A percentile compares a stretch with the other conserved stretches of the same genome.
phyloP scores from a whole-genome alignment of 345 rosid species.

The Rhodamnia argentea region DNA sequence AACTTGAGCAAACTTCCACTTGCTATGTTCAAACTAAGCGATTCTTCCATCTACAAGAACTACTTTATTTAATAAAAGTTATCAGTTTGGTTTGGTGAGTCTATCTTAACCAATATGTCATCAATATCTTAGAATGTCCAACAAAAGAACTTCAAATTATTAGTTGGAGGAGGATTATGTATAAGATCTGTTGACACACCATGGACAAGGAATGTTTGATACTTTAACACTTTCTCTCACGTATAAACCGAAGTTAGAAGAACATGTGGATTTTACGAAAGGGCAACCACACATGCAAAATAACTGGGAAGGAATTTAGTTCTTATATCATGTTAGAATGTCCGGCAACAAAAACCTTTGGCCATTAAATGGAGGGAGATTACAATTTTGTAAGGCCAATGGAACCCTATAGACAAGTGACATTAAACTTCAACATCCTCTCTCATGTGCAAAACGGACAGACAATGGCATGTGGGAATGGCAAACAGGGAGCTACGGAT shows the following conservation, averaged over 20 bases:
- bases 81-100: not conserved
- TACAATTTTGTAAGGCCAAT: not conserved
- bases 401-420: not conserved
- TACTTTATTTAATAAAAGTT: not conserved
- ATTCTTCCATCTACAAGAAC: not conserved
- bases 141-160: not conserved
- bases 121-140: not conserved
- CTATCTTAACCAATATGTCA: not conserved
- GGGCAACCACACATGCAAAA: not conserved
- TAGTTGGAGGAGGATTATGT: not conserved
- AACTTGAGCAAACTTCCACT: not conserved
- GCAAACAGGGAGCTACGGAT: not conserved
- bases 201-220: not conserved
- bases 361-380: not conserved
- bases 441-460: not conserved
- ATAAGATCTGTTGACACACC: not conserved
- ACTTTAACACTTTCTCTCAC: not conserved
- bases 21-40: not conserved
- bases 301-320: not conserved
- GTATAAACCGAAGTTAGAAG: not conserved
- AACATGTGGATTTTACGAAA: not conserved
- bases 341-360: not conserved
- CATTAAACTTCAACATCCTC: not conserved
- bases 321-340: not conserved
- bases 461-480: not conserved